phyloP scores from a whole-genome alignment of 2,329 filamentous ascomycete species.

The Lasiodiplodia hormozganensis region DNA sequence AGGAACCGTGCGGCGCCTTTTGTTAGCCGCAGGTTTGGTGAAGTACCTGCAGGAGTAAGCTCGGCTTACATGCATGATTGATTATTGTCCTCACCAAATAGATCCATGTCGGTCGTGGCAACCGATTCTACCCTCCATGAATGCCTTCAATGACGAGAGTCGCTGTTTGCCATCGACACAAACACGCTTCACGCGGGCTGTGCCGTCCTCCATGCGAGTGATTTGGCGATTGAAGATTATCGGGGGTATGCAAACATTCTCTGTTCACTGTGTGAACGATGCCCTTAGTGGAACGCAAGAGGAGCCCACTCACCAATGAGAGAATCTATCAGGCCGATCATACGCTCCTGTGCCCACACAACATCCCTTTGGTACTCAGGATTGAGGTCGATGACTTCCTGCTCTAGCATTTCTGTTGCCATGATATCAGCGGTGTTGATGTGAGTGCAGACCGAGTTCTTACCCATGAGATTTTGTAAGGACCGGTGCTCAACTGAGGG shows the following conservation, averaged over 20 bases:
- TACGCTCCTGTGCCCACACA: conserved; percentile 50
- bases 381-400: conserved; percentile 47
- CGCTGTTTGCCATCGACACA: conserved; percentile 60
- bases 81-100: background rate
- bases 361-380: conserved; percentile 57
- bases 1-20: conserved; percentile 41
- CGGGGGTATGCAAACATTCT: conserved; percentile 54
- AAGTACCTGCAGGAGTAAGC: background rate
- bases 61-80: background rate
- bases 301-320: conserved; percentile 39
- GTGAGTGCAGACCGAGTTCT: background rate
- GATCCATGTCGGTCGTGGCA: conserved; percentile 44
- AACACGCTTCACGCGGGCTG: conserved; percentile 40
- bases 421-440: conserved; percentile 3
- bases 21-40: background rate
- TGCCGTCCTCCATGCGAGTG: conserved; percentile 29
- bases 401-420: conserved; percentile 33
- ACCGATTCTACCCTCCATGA: conserved; percentile 54
- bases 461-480: conserved; percentile 4
- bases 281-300: background rate
- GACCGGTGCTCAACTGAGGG: conserved; percentile 4
- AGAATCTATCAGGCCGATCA: conserved; percentile 45
- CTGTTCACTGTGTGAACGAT: conserved; percentile 30
- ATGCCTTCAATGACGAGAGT: conserved; percentile 53
- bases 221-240: conserved; percentile 54